Evolutionary conservation across 129 eudicot genomes (phyloP).

Genomic region (Flaveria brownii): DNA sequence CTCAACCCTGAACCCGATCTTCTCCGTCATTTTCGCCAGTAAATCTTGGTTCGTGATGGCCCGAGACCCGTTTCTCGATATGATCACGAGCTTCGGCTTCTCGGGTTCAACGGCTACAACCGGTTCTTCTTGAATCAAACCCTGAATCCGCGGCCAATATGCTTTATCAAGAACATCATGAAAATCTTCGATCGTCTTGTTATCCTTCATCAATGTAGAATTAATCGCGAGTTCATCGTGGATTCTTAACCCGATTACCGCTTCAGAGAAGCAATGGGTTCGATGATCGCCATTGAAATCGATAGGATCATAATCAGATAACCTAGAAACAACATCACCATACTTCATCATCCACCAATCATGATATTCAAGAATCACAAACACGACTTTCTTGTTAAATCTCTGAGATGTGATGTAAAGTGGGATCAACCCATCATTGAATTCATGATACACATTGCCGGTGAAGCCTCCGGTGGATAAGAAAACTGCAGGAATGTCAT

Average conservation of each 20-base stretch:
- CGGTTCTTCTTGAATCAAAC: slow-evolving; percentile 59
- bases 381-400: slow-evolving; percentile 83
- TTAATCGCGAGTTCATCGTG: slow-evolving; percentile 84
- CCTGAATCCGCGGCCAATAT: slow-evolving; percentile 68
- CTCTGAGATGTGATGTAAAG: slow-evolving; percentile 84
- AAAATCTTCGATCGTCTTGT: slow-evolving; percentile 59
- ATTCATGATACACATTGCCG: slow-evolving; percentile 92
- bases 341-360: slow-evolving; percentile 94
- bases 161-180: slow-evolving; percentile 66
- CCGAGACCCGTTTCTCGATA: slow-evolving; percentile 80
- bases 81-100: slow-evolving; percentile 69
- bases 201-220: slow-evolving; percentile 47
- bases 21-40: slow-evolving; percentile 60
- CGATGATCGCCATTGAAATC: slow-evolving; percentile 72
- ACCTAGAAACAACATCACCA: slow-evolving; percentile 60
- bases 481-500: slow-evolving; percentile 85
- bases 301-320: slow-evolving; percentile 66
- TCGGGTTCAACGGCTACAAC: slow-evolving; percentile 25
- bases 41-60: slow-evolving; percentile 72
- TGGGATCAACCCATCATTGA: slow-evolving; percentile 89
- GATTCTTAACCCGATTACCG: slow-evolving; percentile 75
- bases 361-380: slow-evolving; percentile 89
- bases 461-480: slow-evolving; percentile 97
- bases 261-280: slow-evolving; percentile 93
- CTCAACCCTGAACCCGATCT: slow-evolving; percentile 70